Conservation (phyloP, 2,329 filamentous ascomycete species). For the Cercospora nicotianae region DNA sequence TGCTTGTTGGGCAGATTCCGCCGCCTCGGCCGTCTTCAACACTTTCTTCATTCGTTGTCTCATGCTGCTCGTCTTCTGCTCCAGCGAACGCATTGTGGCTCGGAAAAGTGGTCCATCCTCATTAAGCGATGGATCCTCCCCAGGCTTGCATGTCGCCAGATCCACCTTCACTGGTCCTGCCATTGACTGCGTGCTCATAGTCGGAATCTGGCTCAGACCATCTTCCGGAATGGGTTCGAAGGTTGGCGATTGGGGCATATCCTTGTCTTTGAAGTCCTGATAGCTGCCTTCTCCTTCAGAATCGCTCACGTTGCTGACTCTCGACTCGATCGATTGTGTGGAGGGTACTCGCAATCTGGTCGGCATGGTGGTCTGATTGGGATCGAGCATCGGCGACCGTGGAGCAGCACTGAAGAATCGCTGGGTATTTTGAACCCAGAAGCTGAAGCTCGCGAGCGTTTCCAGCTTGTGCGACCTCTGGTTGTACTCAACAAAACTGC, state of each 20-base stretch:
- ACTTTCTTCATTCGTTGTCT: constrained; percentile 93
- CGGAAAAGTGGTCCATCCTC: constrained; percentile 95
- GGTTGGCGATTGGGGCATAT: constrained; percentile 49
- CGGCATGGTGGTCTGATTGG: constrained; percentile 20
- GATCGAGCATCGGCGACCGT: constrained; percentile 65
- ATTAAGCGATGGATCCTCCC: constrained; percentile 77
- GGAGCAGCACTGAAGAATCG: constrained; percentile 45
- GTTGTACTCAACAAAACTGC: constrained; percentile 97
- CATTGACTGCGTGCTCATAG: constrained; percentile 40
- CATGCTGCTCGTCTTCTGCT: constrained; percentile 96
- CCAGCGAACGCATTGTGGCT: constrained; percentile 92
- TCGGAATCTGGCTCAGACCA: constrained; percentile 45
- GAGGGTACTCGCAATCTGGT: constrained; percentile 82
- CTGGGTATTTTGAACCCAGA: constrained; percentile 75
- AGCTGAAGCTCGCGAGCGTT: constrained; percentile 87
- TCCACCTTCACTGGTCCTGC: constrained; percentile 71
- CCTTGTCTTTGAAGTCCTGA: constrained; percentile 43
- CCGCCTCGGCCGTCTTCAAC: constrained; percentile 88
- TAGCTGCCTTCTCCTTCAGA: constrained; percentile 56
- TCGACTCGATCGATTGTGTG: constrained; percentile 79
- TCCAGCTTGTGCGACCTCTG: constrained; percentile 85
- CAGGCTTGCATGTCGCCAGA: constrained; percentile 78
- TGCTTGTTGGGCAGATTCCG: constrained; percentile 72
- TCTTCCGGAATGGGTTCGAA: constrained; percentile 53
- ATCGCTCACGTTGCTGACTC: constrained; percentile 68